Percentiles rank a stretch among this genome's conserved stretches.
These are phyloP conservation scores for Starmerella khaoyaiensis DNA, from an alignment of 805 yeast species.

Conservation along the genomic window DNA sequence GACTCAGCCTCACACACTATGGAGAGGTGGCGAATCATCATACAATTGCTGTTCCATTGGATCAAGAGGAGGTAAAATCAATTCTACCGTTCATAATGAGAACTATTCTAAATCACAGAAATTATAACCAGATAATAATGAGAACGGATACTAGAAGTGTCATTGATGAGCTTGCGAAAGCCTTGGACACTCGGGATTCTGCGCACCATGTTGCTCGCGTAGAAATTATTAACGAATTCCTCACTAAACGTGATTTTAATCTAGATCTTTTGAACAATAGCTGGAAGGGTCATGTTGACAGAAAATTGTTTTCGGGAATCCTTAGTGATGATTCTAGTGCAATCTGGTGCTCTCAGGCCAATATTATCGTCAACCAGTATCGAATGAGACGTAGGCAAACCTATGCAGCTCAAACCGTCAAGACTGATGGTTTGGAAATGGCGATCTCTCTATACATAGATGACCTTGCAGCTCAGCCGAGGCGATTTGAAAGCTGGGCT, in stretches of 20 bases:
- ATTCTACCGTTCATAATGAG: conserved; percentile 41
- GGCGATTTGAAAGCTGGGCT: conserved; percentile 75
- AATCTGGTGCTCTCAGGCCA: conserved; percentile 56
- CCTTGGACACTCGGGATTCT: background rate
- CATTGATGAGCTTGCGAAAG: conserved; percentile 37
- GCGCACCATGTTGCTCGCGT: background rate
- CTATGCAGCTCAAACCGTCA: conserved; percentile 39
- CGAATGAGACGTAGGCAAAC: conserved; percentile 58
- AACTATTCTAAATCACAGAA: conserved; percentile 41
- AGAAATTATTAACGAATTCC: conserved; percentile 8
- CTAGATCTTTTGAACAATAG: conserved; percentile 2
- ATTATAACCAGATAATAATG: conserved; percentile 46
- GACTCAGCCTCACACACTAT: conserved; percentile 40
- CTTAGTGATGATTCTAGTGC: conserved; percentile 39
- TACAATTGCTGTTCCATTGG: conserved; percentile 33
- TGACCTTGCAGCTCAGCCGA: conserved; percentile 55
- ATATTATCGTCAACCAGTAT: conserved; percentile 54
- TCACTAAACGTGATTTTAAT: conserved; percentile 12
- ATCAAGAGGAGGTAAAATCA: conserved; percentile 30
- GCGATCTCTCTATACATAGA: conserved; percentile 51
- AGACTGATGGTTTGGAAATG: conserved; percentile 67
- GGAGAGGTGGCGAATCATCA: conserved; percentile 58
- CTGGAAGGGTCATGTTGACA: conserved; percentile 9
- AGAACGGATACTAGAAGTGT: conserved; percentile 56
- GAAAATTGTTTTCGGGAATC: conserved; percentile 19